A percentile compares a stretch with the other conserved stretches of the same genome.
Conservation (phyloP, 2,329 filamentous ascomycete species). For the Ramichloridium luteum region DNA sequence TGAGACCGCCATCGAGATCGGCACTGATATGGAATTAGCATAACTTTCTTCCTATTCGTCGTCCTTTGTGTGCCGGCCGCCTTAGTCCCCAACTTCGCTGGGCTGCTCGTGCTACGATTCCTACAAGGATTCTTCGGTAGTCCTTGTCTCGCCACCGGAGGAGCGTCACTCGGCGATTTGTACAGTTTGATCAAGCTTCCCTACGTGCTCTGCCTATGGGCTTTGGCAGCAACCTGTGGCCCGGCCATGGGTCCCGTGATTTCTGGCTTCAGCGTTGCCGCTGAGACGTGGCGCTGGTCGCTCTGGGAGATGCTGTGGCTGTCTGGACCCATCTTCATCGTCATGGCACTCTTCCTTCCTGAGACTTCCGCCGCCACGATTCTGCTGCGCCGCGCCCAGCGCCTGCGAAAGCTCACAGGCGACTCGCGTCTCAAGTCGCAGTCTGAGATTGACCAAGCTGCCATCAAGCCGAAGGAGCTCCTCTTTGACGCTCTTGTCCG, state of each 20-base stretch:
- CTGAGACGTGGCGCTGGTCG: constrained; percentile 51
- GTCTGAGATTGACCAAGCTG: constrained; percentile 51
- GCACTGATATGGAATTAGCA: too few species aligned
- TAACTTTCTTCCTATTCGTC: constrained; percentile 57
- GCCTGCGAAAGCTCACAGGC: constrained; percentile 51
- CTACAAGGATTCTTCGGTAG: constrained; percentile 55
- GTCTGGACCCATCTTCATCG: constrained; percentile 45
- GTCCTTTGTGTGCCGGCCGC: constrained; percentile 54
- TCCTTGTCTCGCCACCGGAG: constrained; percentile 49
- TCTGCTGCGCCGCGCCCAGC: constrained; percentile 46
- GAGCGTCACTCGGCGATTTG: constrained; percentile 44
- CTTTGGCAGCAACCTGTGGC: constrained; percentile 30
- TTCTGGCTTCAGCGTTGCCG: constrained; percentile 47
- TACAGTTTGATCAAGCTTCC: constrained; percentile 33
- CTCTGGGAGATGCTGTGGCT: constrained; percentile 53
- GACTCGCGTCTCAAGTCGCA: constrained; percentile 45
- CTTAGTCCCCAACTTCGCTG: constrained; percentile 49
- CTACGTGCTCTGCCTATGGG: constrained; percentile 34
- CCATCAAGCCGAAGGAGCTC: constrained; percentile 37
- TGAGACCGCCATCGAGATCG: too few species aligned
- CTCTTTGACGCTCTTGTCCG: constrained; percentile 44
- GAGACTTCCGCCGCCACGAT: constrained; percentile 51
- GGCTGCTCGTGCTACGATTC: constrained; percentile 47
- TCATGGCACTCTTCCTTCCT: constrained; percentile 46
- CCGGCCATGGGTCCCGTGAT: constrained; percentile 50